Percentiles rank a stretch among this genome's conserved stretches.
Evolutionary conservation across 306 rosid species (phyloP).

Genomic region (Lablab purpureus): DNA sequence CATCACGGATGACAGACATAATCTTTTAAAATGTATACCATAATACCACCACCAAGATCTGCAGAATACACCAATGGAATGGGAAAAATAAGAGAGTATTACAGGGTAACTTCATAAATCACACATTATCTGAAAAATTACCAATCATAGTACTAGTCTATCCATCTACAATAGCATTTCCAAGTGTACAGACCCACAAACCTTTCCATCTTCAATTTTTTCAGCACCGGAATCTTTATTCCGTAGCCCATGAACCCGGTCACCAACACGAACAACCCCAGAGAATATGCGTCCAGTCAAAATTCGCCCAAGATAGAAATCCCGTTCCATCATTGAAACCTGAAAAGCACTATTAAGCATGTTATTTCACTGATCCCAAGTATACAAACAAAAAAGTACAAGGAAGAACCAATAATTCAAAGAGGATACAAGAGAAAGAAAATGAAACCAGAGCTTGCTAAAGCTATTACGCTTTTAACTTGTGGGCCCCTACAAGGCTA

Average conservation of each 20-base stretch:
- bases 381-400: slow-evolving; percentile 14
- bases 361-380: slow-evolving; percentile 51
- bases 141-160: not conserved
- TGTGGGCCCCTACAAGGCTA: not conserved
- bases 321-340: slow-evolving; percentile 99
- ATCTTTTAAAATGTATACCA: not conserved
- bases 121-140: slow-evolving; percentile 13
- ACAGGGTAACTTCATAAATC: slow-evolving; percentile 21
- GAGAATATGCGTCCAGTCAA: slow-evolving; percentile 88
- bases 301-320: slow-evolving; percentile 91
- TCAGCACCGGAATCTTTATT: slow-evolving; percentile 75
- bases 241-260: slow-evolving; percentile 87
- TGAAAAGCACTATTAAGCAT: slow-evolving; percentile 63
- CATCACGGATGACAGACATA: not conserved
- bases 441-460: slow-evolving; percentile 32
- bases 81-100: not conserved
- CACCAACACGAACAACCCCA: slow-evolving; percentile 87
- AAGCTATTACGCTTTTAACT: slow-evolving; percentile 12
- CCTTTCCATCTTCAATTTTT: slow-evolving; percentile 98
- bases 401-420: slow-evolving; percentile 26
- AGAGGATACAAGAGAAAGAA: slow-evolving; percentile 10
- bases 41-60: slow-evolving; percentile 6
- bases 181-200: slow-evolving; percentile 45
- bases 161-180: slow-evolving; percentile 30
- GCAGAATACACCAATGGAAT: slow-evolving; percentile 1